Evolutionary conservation across 192 early-diverging fungal genomes (phyloP), one percentile per base, ranked within the genome.

Genomic region (Chytriomyces confervae): DNA sequence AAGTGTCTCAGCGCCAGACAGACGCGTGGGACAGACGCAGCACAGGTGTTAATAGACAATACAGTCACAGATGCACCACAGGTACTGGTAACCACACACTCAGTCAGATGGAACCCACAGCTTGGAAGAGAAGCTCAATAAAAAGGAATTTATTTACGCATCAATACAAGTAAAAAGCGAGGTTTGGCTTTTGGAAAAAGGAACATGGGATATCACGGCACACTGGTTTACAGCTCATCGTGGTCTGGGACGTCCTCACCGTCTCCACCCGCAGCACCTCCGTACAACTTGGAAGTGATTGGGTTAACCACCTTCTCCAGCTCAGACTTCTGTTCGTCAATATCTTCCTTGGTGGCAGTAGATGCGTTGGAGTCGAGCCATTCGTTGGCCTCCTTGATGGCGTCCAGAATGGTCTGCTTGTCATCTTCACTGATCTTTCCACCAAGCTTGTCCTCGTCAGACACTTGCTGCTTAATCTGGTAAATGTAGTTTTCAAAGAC

Each of bases 281-380:
- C 85, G 82, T 98, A 97, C 44, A 97, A 86, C 90, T 97, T 98
- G 85, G 91, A 84, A 64, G 93, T 93, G 82, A 99, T 95, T 70
- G 96, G 95, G 89, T 96, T 97, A 63, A 98, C 93, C 69, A 97
- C 81, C 36, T 92, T 88, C 88, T 99, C 96, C 76, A 99, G 84
- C 85, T 96, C 95, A 81, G 91, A 89, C 85, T 94, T 94, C 88
- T 95, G 94, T 87, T 97, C 96, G 71, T 98, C 96, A 87, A 97
- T 90, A 85, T 99, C 97, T 83, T 99, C 97, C 91, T 97, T 97
- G 79, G 93, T 89, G 72, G 96, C 95, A 36, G 92, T 86, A 69
- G 82, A 78, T 63, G 86, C 92, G 74, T 95, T 90, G 67, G 91
- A 88, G 79, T 96, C 94, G 75, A 98, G 83, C 96, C 96, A 99